Conservation (phyloP, 306 rosid genomes). For the Lathyrus sativus region DNA sequence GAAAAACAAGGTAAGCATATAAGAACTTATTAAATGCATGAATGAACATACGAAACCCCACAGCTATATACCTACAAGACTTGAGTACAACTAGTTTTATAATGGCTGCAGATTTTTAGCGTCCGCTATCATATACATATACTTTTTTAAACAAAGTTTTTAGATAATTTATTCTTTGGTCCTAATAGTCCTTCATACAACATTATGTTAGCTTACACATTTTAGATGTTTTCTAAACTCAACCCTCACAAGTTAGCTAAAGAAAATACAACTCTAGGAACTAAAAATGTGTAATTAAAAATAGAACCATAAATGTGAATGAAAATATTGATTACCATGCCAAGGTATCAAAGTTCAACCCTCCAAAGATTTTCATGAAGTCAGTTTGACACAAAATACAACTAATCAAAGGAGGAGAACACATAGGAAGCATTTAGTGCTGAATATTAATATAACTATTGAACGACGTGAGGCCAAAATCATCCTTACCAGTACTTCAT, state of each 20-base stretch:
- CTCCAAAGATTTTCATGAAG: conserved; percentile 28
- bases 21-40: background rate
- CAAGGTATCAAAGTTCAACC: conserved; percentile 22
- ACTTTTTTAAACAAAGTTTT: background rate
- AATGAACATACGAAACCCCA: conserved; percentile 23
- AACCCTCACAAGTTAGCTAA: background rate
- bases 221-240: background rate
- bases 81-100: background rate
- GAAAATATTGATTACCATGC: conserved; percentile 16
- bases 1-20: conserved; percentile 35
- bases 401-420: background rate
- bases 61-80: background rate
- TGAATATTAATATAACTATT: conserved; percentile 5
- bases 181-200: background rate
- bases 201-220: conserved; percentile 1
- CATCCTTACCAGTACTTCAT: conserved; percentile 89
- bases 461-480: background rate
- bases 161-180: background rate
- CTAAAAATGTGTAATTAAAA: conserved; percentile 20
- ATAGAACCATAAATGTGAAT: conserved; percentile 21
- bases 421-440: conserved; percentile 1
- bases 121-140: background rate
- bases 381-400: background rate
- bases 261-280: conserved; percentile 31
- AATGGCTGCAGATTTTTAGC: conserved; percentile 1